Percentiles rank a stretch among this genome's conserved stretches.
Conservation (phyloP, 129 eudicot genomes). For the Pseudognaphalium luteoalbum region DNA sequence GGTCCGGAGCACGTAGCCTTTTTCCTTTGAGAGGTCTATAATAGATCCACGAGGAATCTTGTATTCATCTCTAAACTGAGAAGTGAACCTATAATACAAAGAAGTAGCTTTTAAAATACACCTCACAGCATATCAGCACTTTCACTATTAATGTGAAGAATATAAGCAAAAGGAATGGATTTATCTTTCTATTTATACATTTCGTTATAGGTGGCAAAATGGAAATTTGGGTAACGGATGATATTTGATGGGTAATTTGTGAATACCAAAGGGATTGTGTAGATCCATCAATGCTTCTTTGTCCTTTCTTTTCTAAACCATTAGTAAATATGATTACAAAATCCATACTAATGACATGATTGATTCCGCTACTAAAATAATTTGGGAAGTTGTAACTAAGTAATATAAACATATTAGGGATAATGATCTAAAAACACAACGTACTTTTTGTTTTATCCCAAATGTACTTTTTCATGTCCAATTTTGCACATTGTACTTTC, state of each 20-base stretch:
- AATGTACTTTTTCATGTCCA: too few relatives aligned
- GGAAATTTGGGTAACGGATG: neutral
- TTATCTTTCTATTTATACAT: neutral
- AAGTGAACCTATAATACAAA: conserved; percentile 64
- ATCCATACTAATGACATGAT: neutral
- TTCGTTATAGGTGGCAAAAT: neutral
- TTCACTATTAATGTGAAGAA: neutral
- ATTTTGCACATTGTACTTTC: too few relatives aligned
- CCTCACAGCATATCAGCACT: neutral
- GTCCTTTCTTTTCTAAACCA: neutral
- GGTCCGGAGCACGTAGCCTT: conserved; percentile 73
- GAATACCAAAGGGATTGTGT: neutral
- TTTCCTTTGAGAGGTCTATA: conserved; percentile 78
- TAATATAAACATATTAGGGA: neutral
- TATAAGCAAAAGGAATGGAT: neutral
- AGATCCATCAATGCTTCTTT: neutral
- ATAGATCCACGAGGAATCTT: conserved; percentile 82
- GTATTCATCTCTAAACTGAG: conserved; percentile 81
- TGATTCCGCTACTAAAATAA: neutral
- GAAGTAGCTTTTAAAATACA: neutral
- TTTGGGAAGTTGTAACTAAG: neutral
- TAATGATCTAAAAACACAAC: too few relatives aligned
- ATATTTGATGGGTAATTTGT: neutral
- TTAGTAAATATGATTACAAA: neutral
- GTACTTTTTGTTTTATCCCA: too few relatives aligned